A percentile compares a stretch with the other conserved stretches of the same genome.
These are phyloP conservation scores for Zelonia costaricensis DNA, from an alignment of 208 protist species.

Conservation along the genomic window DNA sequence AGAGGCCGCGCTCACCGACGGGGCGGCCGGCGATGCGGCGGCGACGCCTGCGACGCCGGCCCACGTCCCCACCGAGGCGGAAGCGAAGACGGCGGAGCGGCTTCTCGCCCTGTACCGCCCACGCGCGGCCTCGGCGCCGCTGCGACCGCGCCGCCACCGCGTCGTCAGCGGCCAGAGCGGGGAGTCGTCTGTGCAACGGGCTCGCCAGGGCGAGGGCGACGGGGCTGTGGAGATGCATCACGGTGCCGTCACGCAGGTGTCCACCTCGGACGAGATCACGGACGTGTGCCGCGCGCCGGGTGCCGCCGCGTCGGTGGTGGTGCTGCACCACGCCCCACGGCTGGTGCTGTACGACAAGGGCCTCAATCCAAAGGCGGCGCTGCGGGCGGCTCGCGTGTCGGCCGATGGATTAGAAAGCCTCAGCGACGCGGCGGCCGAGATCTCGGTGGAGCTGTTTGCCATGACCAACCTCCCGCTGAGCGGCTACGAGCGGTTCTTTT, in stretches of 20 bases:
- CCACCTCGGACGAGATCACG: slow-evolving; percentile 27
- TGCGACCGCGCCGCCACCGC: slow-evolving; percentile 18
- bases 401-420: slow-evolving; percentile 26
- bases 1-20: too few relatives aligned
- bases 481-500: slow-evolving; percentile 58
- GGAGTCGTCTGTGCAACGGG: not conserved
- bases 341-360: slow-evolving; percentile 44
- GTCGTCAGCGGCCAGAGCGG: not conserved
- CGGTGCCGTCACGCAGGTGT: not conserved
- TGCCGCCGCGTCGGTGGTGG: slow-evolving; percentile 29
- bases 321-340: slow-evolving; percentile 59
- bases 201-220: not conserved
- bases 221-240: not conserved
- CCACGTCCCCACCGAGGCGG: slow-evolving; percentile 5
- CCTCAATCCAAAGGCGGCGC: slow-evolving; percentile 18
- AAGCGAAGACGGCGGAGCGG: slow-evolving; percentile 16
- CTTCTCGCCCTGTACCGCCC: slow-evolving; percentile 34
- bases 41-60: too few relatives aligned
- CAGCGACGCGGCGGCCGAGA: slow-evolving; percentile 28
- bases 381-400: slow-evolving; percentile 26
- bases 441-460: slow-evolving; percentile 38
- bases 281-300: slow-evolving; percentile 10
- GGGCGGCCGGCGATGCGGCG: too few relatives aligned
- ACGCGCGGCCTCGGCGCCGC: slow-evolving; percentile 36
- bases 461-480: slow-evolving; percentile 39